Conservation (phyloP, 768 basidiomycete species). For the Lactarius indigo region DNA sequence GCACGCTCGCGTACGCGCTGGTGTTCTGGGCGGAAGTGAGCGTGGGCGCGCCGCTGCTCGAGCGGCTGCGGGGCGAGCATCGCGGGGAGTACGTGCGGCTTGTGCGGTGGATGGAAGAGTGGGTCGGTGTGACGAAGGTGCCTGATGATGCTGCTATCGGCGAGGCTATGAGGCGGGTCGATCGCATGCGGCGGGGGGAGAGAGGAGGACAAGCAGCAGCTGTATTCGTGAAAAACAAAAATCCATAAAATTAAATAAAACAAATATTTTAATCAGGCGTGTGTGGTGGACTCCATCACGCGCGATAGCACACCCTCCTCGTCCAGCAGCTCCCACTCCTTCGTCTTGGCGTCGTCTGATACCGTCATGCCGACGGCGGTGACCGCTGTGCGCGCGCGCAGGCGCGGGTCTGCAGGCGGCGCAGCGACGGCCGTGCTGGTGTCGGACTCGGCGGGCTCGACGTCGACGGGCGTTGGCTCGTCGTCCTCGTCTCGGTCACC, state of each 20-base stretch:
- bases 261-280: neutral
- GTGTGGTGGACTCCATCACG: neutral
- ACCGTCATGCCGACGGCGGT: neutral
- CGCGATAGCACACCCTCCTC: neutral
- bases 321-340: slow-evolving; percentile 40
- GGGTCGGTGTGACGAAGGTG: slow-evolving; percentile 28
- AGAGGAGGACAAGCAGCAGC: too few species aligned
- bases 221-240: neutral
- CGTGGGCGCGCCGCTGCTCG: slow-evolving; percentile 55
- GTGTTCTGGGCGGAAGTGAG: slow-evolving; percentile 73
- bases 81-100: slow-evolving; percentile 27
- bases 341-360: slow-evolving; percentile 4
- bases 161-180: slow-evolving; percentile 16
- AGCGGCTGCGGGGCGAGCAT: slow-evolving; percentile 36
- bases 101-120: slow-evolving; percentile 31
- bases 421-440: slow-evolving; percentile 22
- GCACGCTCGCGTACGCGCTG: slow-evolving; percentile 58
- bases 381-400: slow-evolving; percentile 9
- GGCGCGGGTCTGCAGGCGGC: slow-evolving; percentile 15
- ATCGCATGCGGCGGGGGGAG: slow-evolving; percentile 39
- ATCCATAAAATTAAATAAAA: slow-evolving; percentile 9
- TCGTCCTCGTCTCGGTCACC: slow-evolving; percentile 21
- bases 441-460: slow-evolving; percentile 25
- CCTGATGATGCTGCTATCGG: slow-evolving; percentile 30
- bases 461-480: slow-evolving; percentile 23